Base-by-base conservation (phyloP, 129 eudicot genomes). In the Escallonia herrerae region DNA sequence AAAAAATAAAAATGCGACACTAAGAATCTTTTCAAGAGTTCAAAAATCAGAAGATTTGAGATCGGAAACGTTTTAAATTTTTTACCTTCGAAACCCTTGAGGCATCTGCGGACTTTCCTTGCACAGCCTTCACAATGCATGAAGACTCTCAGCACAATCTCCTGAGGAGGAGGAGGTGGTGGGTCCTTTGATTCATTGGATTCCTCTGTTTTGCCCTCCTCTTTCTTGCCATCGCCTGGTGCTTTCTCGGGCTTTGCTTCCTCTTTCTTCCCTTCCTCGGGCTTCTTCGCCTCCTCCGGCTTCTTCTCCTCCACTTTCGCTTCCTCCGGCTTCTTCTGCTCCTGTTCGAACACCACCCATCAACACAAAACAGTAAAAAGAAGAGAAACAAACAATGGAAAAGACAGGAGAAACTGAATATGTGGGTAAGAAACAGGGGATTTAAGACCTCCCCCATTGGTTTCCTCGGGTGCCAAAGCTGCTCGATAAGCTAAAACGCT, bases 61-160 rank as follows among this genome's bases (percentile, higher is more conserved):
- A 9, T 22, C 33, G 33, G 33, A 22, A 22, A 22, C 33, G 33
- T 0, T 22, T 22, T 22, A 1, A 22, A 0, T 42, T 14, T 42
- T 42, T 14, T 42, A 84, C 90, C 90, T 12, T 72, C 67, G 41
- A 84, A 84, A 10, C 84, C 84, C 51, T 79, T 81, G 61, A 84
- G 90, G 43, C 84, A 84, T 14, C 73, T 49, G n/a, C 80, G 72
- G 69, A 84, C 87, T 81, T 84, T 84, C 13, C 80, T 64, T 45
- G 90, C 90, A 58, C 90, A 84, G 10, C 90, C 90, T 63, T 84
- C 90, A 37, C 90, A 84, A 84, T 84, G 90, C 90, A 84, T 84
- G 80, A 7, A 84, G 7, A 84, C 84, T 43, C 74, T 74, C 60
- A 84, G 43, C 2, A 84, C 63, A 58, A 84, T 81, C 60, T 81